Percentiles rank a stretch among this genome's conserved stretches.
phyloP scores from a whole-genome alignment of 2,329 filamentous ascomycete species.

The Hirsutella minnesotensis region DNA sequence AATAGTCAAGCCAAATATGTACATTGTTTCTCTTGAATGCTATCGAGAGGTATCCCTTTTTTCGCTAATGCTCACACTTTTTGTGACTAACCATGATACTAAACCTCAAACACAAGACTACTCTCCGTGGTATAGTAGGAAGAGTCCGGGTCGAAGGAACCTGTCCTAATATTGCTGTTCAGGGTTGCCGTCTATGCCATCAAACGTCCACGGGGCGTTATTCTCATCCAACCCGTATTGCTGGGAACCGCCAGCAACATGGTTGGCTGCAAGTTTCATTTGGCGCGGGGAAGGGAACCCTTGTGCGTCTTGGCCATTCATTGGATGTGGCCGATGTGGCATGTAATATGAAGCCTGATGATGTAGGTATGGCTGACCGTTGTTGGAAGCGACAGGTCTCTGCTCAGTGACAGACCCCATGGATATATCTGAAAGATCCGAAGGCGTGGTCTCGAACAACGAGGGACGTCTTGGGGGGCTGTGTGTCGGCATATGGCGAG shows the following conservation, averaged over 20 bases:
- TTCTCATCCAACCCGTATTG: constrained; percentile 9
- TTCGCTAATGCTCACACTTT: too few species aligned
- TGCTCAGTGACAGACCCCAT: constrained; percentile 5
- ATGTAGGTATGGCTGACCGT: constrained; percentile 2
- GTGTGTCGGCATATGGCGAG: constrained; percentile 13
- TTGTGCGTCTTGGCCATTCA: constrained; percentile 7
- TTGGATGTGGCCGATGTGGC: constrained; percentile 5
- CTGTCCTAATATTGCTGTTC: constrained; percentile 7
- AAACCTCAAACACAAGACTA: too few species aligned
- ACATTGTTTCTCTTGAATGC: too few species aligned
- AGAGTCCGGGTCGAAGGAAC: too few species aligned
- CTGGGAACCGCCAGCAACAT: constrained; percentile 5
- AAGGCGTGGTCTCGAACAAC: constrained; percentile 8
- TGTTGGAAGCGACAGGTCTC: not conserved
- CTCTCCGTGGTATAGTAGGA: too few species aligned
- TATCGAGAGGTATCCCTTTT: too few species aligned
- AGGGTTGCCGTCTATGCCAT: constrained; percentile 6
- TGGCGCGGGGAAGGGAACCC: constrained; percentile 9
- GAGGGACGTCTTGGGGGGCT: constrained; percentile 9
- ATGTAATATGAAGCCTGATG: constrained; percentile 8
- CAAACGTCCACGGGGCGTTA: constrained; percentile 8
- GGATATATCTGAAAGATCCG: constrained; percentile 7
- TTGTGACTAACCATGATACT: too few species aligned
- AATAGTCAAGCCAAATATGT: too few species aligned
- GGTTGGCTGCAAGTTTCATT: constrained; percentile 8